A percentile compares a stretch with the other conserved stretches of the same genome.
Evolutionary conservation across 176 grass and related monocot species (phyloP).

Genomic region (Metroxylon sagu): DNA sequence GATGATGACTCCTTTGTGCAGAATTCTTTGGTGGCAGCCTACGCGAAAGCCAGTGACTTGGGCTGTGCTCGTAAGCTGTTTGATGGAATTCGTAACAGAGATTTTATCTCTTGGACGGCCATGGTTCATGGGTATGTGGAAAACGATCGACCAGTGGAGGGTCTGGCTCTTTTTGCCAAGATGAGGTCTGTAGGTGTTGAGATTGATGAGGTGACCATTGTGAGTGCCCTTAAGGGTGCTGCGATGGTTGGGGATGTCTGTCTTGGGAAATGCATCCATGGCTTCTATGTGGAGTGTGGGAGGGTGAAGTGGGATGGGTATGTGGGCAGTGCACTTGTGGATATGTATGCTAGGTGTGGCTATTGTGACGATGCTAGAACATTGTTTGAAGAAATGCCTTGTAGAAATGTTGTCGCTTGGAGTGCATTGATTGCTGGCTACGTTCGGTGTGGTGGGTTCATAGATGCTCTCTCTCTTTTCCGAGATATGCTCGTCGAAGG

Average conservation of each 20-base stretch:
- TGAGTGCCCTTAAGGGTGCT: slow-evolving; percentile 14
- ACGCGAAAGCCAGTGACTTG: slow-evolving; percentile 5
- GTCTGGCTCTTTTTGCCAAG: background rate
- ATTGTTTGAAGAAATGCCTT: slow-evolving; percentile 22
- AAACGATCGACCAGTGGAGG: background rate
- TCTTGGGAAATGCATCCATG: slow-evolving; percentile 21
- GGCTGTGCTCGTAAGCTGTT: slow-evolving; percentile 3
- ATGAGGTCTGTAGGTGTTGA: slow-evolving; percentile 10
- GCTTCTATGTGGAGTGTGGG: slow-evolving; percentile 13
- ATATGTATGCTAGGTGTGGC: slow-evolving; percentile 14
- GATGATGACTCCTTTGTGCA: slow-evolving; percentile 5
- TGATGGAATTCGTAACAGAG: background rate
- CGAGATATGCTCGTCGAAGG: slow-evolving; percentile 8
- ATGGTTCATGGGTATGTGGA: slow-evolving; percentile 13
- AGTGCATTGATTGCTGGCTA: slow-evolving; percentile 14
- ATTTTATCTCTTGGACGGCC: slow-evolving; percentile 12
- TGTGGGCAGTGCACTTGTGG: slow-evolving; percentile 12
- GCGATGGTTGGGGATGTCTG: slow-evolving; percentile 12
- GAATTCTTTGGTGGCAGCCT: slow-evolving; percentile 9
- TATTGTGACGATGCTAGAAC: slow-evolving; percentile 5
- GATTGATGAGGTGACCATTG: slow-evolving; percentile 9
- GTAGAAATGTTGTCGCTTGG: slow-evolving; percentile 13
- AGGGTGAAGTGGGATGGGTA: slow-evolving; percentile 17
- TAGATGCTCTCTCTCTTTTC: background rate
- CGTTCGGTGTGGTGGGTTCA: background rate